A percentile compares a stretch with the other conserved stretches of the same genome.
Evolutionary conservation across 2,329 filamentous ascomycete genomes (phyloP).

Genomic region (Alternaria sp.): DNA sequence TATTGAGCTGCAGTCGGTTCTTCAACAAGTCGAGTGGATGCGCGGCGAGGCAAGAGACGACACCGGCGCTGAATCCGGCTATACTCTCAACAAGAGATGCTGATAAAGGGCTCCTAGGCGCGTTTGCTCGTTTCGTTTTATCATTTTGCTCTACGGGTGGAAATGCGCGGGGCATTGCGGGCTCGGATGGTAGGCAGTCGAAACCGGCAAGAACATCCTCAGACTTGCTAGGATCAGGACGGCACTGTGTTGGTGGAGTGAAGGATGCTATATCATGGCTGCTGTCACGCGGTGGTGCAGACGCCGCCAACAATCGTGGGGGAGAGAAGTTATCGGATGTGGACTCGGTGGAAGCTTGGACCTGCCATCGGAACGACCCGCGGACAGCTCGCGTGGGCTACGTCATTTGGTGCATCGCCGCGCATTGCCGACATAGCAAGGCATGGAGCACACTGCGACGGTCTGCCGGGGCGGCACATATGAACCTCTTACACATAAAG

Average conservation of each 20-base stretch:
- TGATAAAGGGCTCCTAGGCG: constrained; percentile 50
- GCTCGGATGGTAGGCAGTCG: constrained; percentile 11
- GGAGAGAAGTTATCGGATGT: constrained; percentile 15
- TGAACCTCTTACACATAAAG: neutral
- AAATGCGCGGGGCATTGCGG: constrained; percentile 60
- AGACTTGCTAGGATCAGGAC: constrained; percentile 1
- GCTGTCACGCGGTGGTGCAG: neutral
- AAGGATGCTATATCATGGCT: constrained; percentile 15
- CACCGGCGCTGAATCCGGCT: constrained; percentile 88
- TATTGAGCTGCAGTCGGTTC: constrained; percentile 81
- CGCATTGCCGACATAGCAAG: neutral
- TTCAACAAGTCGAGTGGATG: constrained; percentile 97
- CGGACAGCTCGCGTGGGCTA: neutral
- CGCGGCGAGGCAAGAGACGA: constrained; percentile 83
- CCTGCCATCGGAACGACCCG: constrained; percentile 13
- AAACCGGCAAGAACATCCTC: constrained; percentile 35
- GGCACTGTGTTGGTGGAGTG: constrained; percentile 1
- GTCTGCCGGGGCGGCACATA: neutral
- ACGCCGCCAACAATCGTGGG: constrained; percentile 1
- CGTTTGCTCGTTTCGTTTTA: constrained; percentile 48
- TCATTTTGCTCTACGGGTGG: constrained; percentile 55
- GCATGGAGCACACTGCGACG: neutral
- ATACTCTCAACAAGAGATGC: constrained; percentile 85
- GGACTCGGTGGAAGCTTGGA: constrained; percentile 24
- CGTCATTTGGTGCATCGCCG: constrained; percentile 6